Conservation (phyloP, 345 rosid genomes). For the Passiflora organensis region DNA sequence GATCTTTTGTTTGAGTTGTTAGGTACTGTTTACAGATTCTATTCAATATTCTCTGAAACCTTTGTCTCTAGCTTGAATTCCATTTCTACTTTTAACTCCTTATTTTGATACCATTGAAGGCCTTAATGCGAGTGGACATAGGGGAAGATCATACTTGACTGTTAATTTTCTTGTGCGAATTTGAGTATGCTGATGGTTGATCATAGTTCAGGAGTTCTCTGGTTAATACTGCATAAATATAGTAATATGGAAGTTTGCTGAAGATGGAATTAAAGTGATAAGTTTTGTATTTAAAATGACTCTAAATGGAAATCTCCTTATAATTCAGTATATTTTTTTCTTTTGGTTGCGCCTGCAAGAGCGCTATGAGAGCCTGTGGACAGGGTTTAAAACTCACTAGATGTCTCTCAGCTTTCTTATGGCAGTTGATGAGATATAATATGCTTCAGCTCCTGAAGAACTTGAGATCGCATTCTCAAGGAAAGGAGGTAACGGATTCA, state of each 20-base stretch:
- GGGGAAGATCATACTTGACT: background rate
- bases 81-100: background rate
- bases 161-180: background rate
- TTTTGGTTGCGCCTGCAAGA: background rate
- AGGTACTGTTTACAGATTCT: no score
- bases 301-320: background rate
- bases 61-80: background rate
- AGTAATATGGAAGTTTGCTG: background rate
- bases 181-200: no score
- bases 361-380: background rate
- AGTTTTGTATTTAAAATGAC: background rate
- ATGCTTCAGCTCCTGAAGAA: constrained; percentile 88
- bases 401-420: constrained; percentile 63
- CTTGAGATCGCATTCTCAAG: constrained; percentile 67
- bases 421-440: constrained; percentile 87
- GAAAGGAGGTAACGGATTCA: constrained; percentile 70
- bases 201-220: no score
- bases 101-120: background rate
- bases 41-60: background rate
- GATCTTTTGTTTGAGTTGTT: no score
- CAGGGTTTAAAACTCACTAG: constrained; percentile 7
- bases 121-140: no score
- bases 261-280: background rate
- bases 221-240: background rate
- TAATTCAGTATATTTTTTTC: background rate